Evolutionary conservation across 2,329 filamentous ascomycete genomes (phyloP), one percentile per base, ranked within the genome.

Genomic region (Ascochyta lentis): DNA sequence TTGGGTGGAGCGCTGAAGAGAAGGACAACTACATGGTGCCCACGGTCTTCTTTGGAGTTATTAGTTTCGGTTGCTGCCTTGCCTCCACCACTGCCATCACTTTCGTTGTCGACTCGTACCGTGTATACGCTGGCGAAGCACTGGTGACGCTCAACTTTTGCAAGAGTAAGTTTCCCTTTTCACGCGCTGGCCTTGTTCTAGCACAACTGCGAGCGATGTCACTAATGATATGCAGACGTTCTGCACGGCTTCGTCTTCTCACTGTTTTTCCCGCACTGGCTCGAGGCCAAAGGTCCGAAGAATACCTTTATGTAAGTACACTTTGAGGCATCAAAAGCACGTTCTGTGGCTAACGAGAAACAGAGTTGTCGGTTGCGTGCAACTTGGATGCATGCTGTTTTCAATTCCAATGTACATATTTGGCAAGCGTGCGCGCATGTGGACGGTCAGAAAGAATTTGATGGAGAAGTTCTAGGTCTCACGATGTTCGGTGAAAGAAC

Each of bases 321-420:
- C 12, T 31, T 10, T 13, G 29, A 13, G 29, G 3, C 12, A 31
- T 13, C 29, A 13, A 31, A 31, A 4, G 12, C 13, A 31, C 2
- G 29, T 31, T 5, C 29, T 31, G 29, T 31, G 10, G 29, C 29
- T 31, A 31, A 31, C 12, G 29, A 31, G 29, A 13, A 31, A 15
- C 29, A 31, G 29, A 31, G 78, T 96, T 40, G 91, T 97, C 48
- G 94, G 94, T 3, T 83, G 92, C 24, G 95, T 98, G 26, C 94
- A 98, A 76, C 76, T 97, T 31, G 85, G 86, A 12, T 84, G 89
- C 51, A 81, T 96, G 73, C 68, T 91, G 3, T 86, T 83, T 49
- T 90, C 92, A 1, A 88, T 97, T 51, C 94, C 94, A 0, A 92
- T 98, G 89, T 98, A 95, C 73, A 90, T 98, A 19, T 97, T 86